phyloP scores from a whole-genome alignment of 306 rosid species.

The Sesbania bispinosa region DNA sequence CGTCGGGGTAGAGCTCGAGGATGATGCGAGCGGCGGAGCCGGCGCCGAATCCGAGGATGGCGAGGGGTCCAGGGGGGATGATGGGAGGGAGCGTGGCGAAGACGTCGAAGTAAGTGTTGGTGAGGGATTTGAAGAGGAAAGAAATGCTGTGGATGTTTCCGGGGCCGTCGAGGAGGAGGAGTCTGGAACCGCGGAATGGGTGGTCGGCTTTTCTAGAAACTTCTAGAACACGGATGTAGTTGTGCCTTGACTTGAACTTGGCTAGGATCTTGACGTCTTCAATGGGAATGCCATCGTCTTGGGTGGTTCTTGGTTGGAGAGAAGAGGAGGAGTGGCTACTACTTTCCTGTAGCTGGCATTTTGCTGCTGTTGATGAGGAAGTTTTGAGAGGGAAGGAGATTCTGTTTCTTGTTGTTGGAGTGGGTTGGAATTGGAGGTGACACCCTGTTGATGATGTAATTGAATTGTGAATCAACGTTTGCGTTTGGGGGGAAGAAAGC shows the following conservation, averaged over 20 bases:
- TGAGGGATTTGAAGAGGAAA: constrained; percentile 56
- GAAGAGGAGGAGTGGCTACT: constrained; percentile 15
- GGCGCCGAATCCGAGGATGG: constrained; percentile 81
- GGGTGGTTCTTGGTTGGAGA: constrained; percentile 29
- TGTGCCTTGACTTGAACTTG: constrained; percentile 74
- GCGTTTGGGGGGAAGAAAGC: constrained; percentile 28
- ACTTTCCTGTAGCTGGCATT: constrained; percentile 40
- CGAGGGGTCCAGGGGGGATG: constrained; percentile 74
- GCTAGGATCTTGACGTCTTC: constrained; percentile 62
- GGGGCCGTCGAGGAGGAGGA: constrained; percentile 84
- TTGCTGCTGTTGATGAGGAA: not conserved
- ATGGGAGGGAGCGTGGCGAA: constrained; percentile 80
- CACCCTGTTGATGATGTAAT: not conserved
- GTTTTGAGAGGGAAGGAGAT: not conserved
- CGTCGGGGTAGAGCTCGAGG: constrained; percentile 55
- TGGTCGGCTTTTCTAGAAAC: constrained; percentile 74
- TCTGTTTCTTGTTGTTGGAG: constrained; percentile 18
- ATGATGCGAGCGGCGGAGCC: constrained; percentile 68
- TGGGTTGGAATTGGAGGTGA: not conserved
- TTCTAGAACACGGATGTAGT: constrained; percentile 76
- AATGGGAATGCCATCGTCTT: constrained; percentile 61
- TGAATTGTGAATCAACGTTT: constrained; percentile 29
- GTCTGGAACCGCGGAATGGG: constrained; percentile 84
- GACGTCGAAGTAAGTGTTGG: constrained; percentile 79
- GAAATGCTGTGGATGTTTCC: constrained; percentile 96